Evolutionary conservation across 768 basidiomycete genomes (phyloP), one percentile per base, ranked within the genome.

Genomic region (Lactarius trivialis): DNA sequence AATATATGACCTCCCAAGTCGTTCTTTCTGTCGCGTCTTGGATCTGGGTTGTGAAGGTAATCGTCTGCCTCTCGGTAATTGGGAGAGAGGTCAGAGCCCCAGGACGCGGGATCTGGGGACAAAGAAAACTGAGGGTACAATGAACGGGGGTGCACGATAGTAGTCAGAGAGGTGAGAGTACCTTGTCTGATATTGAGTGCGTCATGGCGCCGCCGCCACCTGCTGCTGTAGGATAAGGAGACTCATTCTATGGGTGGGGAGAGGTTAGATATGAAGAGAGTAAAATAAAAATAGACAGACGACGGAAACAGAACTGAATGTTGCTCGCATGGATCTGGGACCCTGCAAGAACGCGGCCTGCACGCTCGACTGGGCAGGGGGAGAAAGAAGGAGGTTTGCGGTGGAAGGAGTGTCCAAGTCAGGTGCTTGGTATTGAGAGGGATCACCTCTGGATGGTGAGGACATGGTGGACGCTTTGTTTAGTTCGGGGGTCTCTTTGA

Each of bases 351-450:
- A 77, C 70, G 75, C 75, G 69, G 80, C 73, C 68, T 79, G 78
- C 61, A 79, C 73, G 71, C 67, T 60, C 30, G 60, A 55, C 61
- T 68, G 69, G 37, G 67, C 69, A 9, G 78, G 67, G 7, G 76
- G 71, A 1, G 75, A 74, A 43, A 85, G 73, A 57, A 85, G 81
- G 69, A 85, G 81, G 69, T 77, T 82, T 34, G 80, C 73, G 7
- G 81, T 80, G 4, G 85, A 85, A 6, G 78, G 77, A 12, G 82
- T 76, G 63, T 75, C 75, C 72, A 64, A 73, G 71, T 68, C 76
- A 77, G 61, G 74, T 76, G 56, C 75, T 75, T 61, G 78, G 77
- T 64, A 77, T 67, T 67, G 77, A 19, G 74, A 30, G 30, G 6
- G 72, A 36, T 70, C 70, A 30, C 60, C 58, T 26, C 61, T 66